Percentiles rank a stretch among this genome's conserved stretches.
These are phyloP conservation scores for Microbotryum saponariae DNA, from an alignment of 1,284 basidiomycete genomes.

Conservation along the genomic window DNA sequence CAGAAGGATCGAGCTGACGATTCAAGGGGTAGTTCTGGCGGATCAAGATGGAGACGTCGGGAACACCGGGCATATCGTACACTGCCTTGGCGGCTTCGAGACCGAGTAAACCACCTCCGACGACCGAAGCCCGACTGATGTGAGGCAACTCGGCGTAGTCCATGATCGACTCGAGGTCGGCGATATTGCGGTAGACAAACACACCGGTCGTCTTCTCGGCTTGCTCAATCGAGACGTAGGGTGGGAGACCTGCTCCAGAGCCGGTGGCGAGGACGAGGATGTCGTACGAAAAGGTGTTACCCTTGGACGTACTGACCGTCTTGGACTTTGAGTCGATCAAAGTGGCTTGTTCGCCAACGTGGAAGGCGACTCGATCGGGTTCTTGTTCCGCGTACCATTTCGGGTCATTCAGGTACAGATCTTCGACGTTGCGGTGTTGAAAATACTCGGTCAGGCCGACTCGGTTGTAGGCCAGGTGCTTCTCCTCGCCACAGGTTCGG, in stretches of 20 bases:
- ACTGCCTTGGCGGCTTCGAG: constrained; percentile 68
- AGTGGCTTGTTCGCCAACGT: constrained; percentile 48
- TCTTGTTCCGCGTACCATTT: constrained; percentile 58
- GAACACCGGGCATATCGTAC: constrained; percentile 52
- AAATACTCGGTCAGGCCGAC: constrained; percentile 60
- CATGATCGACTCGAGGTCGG: constrained; percentile 57
- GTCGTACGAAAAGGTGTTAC: constrained; percentile 44
- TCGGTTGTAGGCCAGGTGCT: constrained; percentile 47
- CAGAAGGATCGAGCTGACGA: constrained; percentile 62
- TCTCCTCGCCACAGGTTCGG: constrained; percentile 54
- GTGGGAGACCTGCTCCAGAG: constrained; percentile 59
- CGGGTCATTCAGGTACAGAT: constrained; percentile 57
- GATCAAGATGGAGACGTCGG: constrained; percentile 53
- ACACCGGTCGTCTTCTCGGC: constrained; percentile 44
- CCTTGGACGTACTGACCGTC: constrained; percentile 48
- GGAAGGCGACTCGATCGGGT: constrained; percentile 50
- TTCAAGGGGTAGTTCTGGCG: constrained; percentile 58
- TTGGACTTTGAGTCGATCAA: constrained; percentile 47
- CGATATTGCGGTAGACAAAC: constrained; percentile 66
- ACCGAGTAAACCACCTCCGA: constrained; percentile 66
- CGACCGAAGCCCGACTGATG: constrained; percentile 51
- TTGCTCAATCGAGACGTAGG: constrained; percentile 49
- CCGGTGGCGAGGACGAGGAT: constrained; percentile 55
- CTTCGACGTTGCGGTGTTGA: constrained; percentile 55
- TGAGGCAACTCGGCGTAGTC: constrained; percentile 49